Conservation (phyloP, 331 rosid genomes). For the Cydonia oblonga region DNA sequence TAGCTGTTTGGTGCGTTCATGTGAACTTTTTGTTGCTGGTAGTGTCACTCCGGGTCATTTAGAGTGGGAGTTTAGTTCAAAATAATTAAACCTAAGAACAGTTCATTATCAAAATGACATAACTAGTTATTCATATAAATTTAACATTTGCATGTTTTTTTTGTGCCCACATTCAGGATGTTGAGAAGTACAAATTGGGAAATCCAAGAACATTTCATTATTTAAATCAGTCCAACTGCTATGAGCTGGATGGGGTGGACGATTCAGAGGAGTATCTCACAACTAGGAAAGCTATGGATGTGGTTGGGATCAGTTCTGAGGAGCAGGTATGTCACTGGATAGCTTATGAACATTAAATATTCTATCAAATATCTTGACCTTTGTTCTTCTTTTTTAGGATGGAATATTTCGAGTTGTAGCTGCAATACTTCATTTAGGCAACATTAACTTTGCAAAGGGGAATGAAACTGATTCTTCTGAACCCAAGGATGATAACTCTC, state of each 20-base stretch:
- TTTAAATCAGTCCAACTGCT: slow-evolving; percentile 72
- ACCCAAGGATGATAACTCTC: slow-evolving; percentile 67
- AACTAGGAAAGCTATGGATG: slow-evolving; percentile 84
- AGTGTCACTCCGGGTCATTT: not conserved
- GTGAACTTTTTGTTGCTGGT: not conserved
- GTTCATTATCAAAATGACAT: not conserved
- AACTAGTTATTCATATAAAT: not conserved
- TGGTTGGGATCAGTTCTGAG: slow-evolving; percentile 57
- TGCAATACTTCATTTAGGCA: slow-evolving; percentile 84
- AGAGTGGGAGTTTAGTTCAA: not conserved
- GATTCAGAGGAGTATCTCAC: slow-evolving; percentile 66
- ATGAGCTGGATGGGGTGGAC: slow-evolving; percentile 60
- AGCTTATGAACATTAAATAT: not conserved
- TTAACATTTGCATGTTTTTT: not conserved
- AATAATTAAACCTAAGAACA: not conserved
- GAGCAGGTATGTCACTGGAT: slow-evolving; percentile 50
- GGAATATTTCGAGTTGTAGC: slow-evolving; percentile 82
- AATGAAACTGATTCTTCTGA: slow-evolving; percentile 59
- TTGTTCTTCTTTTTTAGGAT: slow-evolving; percentile 39
- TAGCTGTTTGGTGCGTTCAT: not conserved
- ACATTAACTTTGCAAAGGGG: slow-evolving; percentile 68
- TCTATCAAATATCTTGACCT: not conserved
- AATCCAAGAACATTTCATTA: slow-evolving; percentile 66
- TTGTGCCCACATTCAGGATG: slow-evolving; percentile 33
- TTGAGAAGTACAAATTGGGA: slow-evolving; percentile 59